Evolutionary conservation across 2,329 filamentous ascomycete species (phyloP).

Genomic region (Ascochyta rabiei): DNA sequence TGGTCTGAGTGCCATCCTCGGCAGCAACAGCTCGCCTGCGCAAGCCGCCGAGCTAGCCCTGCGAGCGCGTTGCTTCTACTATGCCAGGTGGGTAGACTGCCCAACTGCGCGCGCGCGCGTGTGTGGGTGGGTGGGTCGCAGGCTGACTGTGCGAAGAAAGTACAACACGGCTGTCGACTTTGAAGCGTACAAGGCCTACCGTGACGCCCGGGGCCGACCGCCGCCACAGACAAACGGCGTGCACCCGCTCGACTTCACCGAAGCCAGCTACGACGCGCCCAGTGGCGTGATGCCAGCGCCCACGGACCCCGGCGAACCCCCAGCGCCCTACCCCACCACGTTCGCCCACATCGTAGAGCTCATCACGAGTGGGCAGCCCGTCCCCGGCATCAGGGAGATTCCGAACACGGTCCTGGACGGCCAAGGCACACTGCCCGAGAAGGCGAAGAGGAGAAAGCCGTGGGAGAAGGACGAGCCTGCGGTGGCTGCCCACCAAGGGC

Average conservation of each 20-base stretch:
- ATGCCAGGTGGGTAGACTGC: slow-evolving; percentile 52
- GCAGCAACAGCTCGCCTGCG: slow-evolving; percentile 60
- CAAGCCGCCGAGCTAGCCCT: slow-evolving; percentile 64
- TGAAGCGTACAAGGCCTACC: slow-evolving; percentile 70
- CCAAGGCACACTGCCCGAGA: slow-evolving; percentile 64
- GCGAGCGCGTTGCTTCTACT: slow-evolving; percentile 74
- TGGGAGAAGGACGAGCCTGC: slow-evolving; percentile 71
- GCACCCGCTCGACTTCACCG: slow-evolving; percentile 12
- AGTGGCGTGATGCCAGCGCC: slow-evolving; percentile 33
- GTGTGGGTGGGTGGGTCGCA: not conserved
- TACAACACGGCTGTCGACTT: slow-evolving; percentile 65
- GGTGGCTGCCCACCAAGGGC: not conserved
- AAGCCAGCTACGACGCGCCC: slow-evolving; percentile 15
- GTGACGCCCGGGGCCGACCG: slow-evolving; percentile 43
- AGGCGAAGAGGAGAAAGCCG: slow-evolving; percentile 67
- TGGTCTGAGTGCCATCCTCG: slow-evolving; percentile 69
- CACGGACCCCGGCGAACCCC: slow-evolving; percentile 38
- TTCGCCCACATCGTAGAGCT: slow-evolving; percentile 88
- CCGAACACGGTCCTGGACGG: slow-evolving; percentile 78
- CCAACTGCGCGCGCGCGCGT: too few species aligned
- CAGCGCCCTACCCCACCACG: slow-evolving; percentile 77
- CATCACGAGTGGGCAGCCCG: slow-evolving; percentile 79
- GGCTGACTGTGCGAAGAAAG: slow-evolving; percentile 38
- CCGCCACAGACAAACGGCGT: slow-evolving; percentile 27
- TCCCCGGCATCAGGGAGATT: slow-evolving; percentile 87